These are phyloP conservation scores for Rehmannia glutinosa DNA, from an alignment of 257 asterid genomes.

Conservation along the genomic window DNA sequence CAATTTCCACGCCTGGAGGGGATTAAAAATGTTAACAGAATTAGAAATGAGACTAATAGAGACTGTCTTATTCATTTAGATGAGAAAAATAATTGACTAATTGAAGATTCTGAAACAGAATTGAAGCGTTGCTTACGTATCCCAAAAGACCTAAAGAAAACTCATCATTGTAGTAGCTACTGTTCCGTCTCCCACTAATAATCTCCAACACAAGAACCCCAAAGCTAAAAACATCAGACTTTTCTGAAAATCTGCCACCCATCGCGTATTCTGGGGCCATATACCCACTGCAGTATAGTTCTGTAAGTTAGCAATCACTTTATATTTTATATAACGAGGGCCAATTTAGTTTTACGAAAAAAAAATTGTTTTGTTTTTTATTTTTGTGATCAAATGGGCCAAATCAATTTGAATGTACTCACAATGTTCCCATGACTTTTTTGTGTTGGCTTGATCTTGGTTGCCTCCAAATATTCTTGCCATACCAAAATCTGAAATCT, in stretches of 20 bases:
- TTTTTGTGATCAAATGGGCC: slow-evolving; percentile 10
- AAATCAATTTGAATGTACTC: slow-evolving; percentile 4
- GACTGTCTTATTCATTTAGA: background rate
- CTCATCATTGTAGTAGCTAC: slow-evolving; percentile 28
- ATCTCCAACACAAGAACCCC: slow-evolving; percentile 48
- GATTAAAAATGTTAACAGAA: no score
- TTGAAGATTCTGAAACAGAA: background rate
- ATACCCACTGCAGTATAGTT: slow-evolving; percentile 39
- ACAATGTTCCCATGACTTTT: slow-evolving; percentile 40
- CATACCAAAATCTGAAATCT: slow-evolving; percentile 53
- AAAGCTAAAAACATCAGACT: slow-evolving; percentile 48
- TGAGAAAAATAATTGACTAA: background rate
- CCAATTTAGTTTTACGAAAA: no score
- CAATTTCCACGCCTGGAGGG: slow-evolving; percentile 30
- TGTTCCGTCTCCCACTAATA: slow-evolving; percentile 37
- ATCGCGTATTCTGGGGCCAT: slow-evolving; percentile 66
- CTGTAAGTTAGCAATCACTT: background rate
- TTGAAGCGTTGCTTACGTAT: slow-evolving; percentile 17
- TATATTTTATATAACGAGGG: no score
- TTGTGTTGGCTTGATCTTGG: slow-evolving; percentile 39
- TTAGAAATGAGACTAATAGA: no score
- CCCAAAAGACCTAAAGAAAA: slow-evolving; percentile 29
- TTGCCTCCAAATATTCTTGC: slow-evolving; percentile 47
- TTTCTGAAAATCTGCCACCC: slow-evolving; percentile 43
- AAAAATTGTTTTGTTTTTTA: slow-evolving; percentile 26